phyloP scores from a whole-genome alignment of 2,329 filamentous ascomycete genomes.

The Cladosporium sp. region DNA sequence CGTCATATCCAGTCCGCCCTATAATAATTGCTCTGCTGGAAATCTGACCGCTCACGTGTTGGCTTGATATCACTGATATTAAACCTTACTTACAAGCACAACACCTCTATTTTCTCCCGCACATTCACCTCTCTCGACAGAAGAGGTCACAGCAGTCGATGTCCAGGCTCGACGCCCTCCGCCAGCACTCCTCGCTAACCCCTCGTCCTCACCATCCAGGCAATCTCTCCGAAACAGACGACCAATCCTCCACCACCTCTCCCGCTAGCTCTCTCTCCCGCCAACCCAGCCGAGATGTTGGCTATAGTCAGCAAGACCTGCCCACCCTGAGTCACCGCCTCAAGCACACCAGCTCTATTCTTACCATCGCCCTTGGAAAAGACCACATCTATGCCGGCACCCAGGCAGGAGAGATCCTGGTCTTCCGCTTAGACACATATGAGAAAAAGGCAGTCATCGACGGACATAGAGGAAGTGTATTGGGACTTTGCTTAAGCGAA shows the following conservation, averaged over 20 bases:
- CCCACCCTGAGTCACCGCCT: constrained; percentile 72
- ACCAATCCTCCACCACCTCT: constrained; percentile 7
- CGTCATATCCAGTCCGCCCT: not conserved
- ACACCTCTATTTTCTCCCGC: not conserved
- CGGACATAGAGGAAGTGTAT: constrained; percentile 85
- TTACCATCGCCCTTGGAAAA: constrained; percentile 76
- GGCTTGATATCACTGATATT: too few species aligned
- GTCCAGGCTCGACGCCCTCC: constrained; percentile 12
- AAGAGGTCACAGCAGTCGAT: constrained; percentile 4
- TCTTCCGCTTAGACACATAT: constrained; percentile 86
- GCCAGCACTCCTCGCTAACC: constrained; percentile 13
- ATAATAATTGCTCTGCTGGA: too few species aligned
- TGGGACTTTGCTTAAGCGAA: constrained; percentile 75
- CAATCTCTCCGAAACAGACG: constrained; percentile 12
- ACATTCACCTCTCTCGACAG: not conserved
- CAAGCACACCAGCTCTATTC: constrained; percentile 70
- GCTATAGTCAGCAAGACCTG: constrained; percentile 20
- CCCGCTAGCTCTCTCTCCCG: constrained; percentile 16
- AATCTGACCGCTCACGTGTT: too few species aligned
- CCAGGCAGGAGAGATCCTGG: constrained; percentile 85
- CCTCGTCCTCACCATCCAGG: constrained; percentile 10
- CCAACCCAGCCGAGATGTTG: constrained; percentile 22
- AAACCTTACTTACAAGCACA: not conserved
- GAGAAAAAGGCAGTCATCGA: constrained; percentile 73
- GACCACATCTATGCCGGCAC: constrained; percentile 86